A percentile compares a stretch with the other conserved stretches of the same genome.
These are phyloP conservation scores for Geotrichum fermentans DNA, from an alignment of 1,139 yeast genomes.

Conservation along the genomic window DNA sequence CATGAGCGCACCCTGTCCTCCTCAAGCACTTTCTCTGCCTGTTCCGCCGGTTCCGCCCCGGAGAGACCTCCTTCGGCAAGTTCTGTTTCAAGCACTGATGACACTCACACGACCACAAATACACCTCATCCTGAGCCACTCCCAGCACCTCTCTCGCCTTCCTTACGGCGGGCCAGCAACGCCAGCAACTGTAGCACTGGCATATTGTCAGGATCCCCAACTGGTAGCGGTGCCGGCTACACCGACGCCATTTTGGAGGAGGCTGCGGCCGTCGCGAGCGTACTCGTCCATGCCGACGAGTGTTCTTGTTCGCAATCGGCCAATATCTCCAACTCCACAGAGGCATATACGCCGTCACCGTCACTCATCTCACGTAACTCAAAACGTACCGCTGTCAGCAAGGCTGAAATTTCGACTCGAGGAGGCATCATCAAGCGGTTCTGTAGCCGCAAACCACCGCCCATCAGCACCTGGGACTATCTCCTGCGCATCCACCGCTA, in stretches of 20 bases:
- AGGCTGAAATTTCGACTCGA: conserved; percentile 4
- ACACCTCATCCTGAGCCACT: no score
- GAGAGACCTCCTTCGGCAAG: no score
- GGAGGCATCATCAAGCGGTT: conserved; percentile 32
- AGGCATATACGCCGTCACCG: background rate
- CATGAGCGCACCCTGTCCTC: conserved; percentile 5
- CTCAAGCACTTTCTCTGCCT: background rate
- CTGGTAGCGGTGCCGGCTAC: background rate
- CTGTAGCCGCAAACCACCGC: conserved; percentile 40
- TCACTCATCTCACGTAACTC: background rate
- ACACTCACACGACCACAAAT: no score
- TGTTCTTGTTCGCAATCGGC: background rate
- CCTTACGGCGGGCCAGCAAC: conserved; percentile 2
- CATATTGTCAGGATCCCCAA: background rate
- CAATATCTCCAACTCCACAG: background rate
- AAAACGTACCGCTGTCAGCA: background rate
- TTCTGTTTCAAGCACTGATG: conserved; percentile 1
- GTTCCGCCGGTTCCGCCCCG: no score
- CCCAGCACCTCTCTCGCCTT: no score
- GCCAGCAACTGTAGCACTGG: background rate
- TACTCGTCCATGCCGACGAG: conserved; percentile 17
- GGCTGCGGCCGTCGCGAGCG: conserved; percentile 26
- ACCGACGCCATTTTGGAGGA: conserved; percentile 21
- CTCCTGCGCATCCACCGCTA: conserved; percentile 42
- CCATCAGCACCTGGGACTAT: conserved; percentile 38